phyloP scores from a whole-genome alignment of 23 red algal genomes.

The Gracilaria caudata region DNA sequence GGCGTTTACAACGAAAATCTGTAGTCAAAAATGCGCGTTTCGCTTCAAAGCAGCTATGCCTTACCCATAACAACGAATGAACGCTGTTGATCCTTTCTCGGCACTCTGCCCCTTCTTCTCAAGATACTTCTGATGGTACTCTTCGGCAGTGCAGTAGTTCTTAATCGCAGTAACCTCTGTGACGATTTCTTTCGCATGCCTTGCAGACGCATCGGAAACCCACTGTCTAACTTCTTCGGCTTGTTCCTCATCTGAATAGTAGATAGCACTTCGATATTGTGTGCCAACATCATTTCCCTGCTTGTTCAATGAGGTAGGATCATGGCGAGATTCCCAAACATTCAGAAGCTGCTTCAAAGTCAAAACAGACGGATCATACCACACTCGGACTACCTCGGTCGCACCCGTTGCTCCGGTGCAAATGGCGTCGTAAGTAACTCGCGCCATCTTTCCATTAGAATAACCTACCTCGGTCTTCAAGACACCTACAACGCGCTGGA shows the following conservation, averaged over 20 bases:
- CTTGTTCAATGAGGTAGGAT: constrained; percentile 86
- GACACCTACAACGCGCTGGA: constrained; percentile 69
- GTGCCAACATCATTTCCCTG: constrained; percentile 95
- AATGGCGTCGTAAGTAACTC: constrained; percentile 89
- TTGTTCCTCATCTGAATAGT: constrained; percentile 79
- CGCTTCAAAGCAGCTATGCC: neutral
- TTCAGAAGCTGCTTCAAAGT: constrained; percentile 65
- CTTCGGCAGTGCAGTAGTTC: constrained; percentile 85
- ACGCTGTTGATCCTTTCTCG: constrained; percentile 29
- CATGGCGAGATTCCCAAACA: constrained; percentile 80
- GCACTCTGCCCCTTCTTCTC: constrained; percentile 88
- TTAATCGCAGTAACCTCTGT: constrained; percentile 59
- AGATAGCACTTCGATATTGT: constrained; percentile 86
- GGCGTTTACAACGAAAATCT: neutral
- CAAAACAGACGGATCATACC: constrained; percentile 75
- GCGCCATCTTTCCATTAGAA: constrained; percentile 60
- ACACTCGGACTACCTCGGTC: constrained; percentile 92
- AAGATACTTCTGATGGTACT: constrained; percentile 89
- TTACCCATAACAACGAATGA: constrained; percentile 80
- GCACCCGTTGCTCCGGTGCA: constrained; percentile 81
- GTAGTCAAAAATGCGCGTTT: neutral
- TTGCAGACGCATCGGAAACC: constrained; percentile 24
- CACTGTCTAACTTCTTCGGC: constrained; percentile 65
- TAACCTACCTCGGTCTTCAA: constrained; percentile 72
- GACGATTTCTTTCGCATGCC: constrained; percentile 34